Conservation (phyloP, 345 rosid genomes). For the Litchi chinensis region DNA sequence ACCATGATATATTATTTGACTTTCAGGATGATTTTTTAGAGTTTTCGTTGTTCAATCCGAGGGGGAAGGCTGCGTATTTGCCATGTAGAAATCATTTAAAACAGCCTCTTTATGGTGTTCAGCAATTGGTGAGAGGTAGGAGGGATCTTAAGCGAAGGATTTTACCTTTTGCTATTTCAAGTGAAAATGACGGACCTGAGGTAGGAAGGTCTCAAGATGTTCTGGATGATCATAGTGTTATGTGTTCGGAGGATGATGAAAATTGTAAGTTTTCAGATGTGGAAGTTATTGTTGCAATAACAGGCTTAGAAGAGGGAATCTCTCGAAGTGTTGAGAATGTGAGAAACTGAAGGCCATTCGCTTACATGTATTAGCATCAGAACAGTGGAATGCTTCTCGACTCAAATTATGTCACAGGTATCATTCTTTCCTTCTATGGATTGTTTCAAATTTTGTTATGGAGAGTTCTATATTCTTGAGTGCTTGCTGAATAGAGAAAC, state of each 20-base stretch:
- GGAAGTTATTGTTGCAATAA: constrained; percentile 27
- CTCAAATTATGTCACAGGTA: constrained; percentile 62
- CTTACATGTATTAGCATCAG: constrained; percentile 66
- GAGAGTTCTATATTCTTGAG: no score
- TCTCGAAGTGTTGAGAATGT: constrained; percentile 29
- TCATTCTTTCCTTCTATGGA: not conserved
- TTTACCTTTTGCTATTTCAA: constrained; percentile 17
- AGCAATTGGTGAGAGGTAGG: constrained; percentile 18
- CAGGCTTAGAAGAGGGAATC: constrained; percentile 25
- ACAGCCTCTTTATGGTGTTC: constrained; percentile 15
- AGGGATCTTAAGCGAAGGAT: constrained; percentile 23
- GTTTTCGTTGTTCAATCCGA: constrained; percentile 20
- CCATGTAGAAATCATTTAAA: constrained; percentile 18
- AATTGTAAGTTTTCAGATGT: constrained; percentile 27
- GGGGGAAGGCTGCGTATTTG: constrained; percentile 28
- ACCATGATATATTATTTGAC: not conserved
- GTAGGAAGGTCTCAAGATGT: constrained; percentile 29
- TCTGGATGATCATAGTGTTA: constrained; percentile 20
- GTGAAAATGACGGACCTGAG: constrained; percentile 34
- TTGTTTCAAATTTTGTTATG: not conserved
- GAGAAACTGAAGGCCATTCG: constrained; percentile 45
- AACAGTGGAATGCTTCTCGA: constrained; percentile 61
- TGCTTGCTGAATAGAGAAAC: no score
- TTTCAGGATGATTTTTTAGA: constrained; percentile 42
- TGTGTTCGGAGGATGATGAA: constrained; percentile 27